Percentiles rank a stretch among this genome's conserved stretches.
These are phyloP conservation scores for Myxozyma neglecta DNA, from an alignment of 805 yeast genomes.

Conservation along the genomic window DNA sequence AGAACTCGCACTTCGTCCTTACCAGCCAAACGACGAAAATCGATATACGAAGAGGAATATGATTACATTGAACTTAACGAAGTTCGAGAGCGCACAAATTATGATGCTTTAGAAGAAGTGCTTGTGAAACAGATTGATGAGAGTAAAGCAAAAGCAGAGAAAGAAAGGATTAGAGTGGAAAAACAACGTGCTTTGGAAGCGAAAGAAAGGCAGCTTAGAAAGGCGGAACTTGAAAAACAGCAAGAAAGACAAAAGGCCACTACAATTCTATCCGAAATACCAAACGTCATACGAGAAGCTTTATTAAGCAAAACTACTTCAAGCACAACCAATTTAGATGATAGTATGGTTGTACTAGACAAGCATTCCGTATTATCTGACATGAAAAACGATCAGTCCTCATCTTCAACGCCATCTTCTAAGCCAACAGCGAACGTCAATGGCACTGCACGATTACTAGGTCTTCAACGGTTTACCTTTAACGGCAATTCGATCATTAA, in stretches of 20 bases:
- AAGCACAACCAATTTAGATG: slow-evolving; percentile 3
- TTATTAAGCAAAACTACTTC: background rate
- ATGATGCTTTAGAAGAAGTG: slow-evolving; percentile 8
- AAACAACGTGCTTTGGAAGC: slow-evolving; percentile 1
- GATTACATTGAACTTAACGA: slow-evolving; percentile 26
- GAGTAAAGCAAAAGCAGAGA: slow-evolving; percentile 8
- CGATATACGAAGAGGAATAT: slow-evolving; percentile 10
- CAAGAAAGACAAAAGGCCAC: background rate
- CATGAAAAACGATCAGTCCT: background rate
- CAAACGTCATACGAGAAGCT: background rate
- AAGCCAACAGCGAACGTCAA: slow-evolving; percentile 1
- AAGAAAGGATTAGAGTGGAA: background rate
- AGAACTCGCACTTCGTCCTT: background rate
- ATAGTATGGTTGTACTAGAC: slow-evolving; percentile 9
- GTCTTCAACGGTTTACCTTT: slow-evolving; percentile 7
- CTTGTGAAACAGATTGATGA: slow-evolving; percentile 15
- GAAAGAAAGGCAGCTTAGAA: background rate
- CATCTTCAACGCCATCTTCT: background rate
- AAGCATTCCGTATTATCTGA: slow-evolving; percentile 6
- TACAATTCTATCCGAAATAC: background rate
- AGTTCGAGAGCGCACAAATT: slow-evolving; percentile 9
- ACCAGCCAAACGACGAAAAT: background rate
- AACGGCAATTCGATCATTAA: background rate
- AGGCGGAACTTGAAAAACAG: background rate
- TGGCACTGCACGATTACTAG: slow-evolving; percentile 4